These are phyloP conservation scores for Penicillium sp. DNA, from an alignment of 2,329 filamentous ascomycete species.

Conservation along the genomic window DNA sequence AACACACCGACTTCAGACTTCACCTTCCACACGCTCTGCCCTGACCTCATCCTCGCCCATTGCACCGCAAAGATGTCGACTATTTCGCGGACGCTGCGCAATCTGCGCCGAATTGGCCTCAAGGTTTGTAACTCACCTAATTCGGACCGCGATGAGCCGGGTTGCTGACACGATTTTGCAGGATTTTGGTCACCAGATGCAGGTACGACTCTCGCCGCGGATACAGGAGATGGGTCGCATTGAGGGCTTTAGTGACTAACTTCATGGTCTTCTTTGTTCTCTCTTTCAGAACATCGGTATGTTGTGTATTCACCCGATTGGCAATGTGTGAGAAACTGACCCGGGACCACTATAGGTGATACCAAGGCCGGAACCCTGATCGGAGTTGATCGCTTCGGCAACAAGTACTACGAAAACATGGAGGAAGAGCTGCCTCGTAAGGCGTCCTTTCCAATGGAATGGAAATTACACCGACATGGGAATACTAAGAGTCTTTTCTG, in stretches of 20 bases:
- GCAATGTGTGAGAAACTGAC: constrained; percentile 24
- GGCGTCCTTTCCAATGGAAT: constrained; percentile 31
- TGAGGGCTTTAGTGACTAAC: constrained; percentile 27
- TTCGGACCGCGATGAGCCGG: constrained; percentile 4
- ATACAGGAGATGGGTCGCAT: constrained; percentile 11
- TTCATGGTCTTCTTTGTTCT: constrained; percentile 4
- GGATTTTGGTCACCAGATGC: constrained; percentile 91
- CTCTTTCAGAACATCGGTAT: constrained; percentile 47
- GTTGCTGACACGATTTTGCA: constrained; percentile 52
- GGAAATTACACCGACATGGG: too few species aligned
- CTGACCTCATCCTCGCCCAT: constrained; percentile 25
- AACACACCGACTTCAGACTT: constrained; percentile 32
- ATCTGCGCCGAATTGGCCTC: constrained; percentile 82
- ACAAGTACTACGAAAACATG: constrained; percentile 96
- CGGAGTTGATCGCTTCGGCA: constrained; percentile 85
- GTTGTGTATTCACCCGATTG: constrained; percentile 11
- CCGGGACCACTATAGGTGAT: constrained; percentile 66
- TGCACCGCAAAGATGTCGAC: constrained; percentile 76
- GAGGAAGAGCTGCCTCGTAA: constrained; percentile 85
- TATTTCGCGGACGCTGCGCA: constrained; percentile 78
- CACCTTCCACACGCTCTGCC: constrained; percentile 6
- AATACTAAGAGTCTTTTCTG: constrained; percentile 10
- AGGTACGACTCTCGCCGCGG: constrained; percentile 60
- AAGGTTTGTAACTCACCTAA: constrained; percentile 61
- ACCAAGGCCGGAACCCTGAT: constrained; percentile 91